Conservation (phyloP, 2,329 filamentous ascomycete species). For the Pseudocercospora macadamiae region DNA sequence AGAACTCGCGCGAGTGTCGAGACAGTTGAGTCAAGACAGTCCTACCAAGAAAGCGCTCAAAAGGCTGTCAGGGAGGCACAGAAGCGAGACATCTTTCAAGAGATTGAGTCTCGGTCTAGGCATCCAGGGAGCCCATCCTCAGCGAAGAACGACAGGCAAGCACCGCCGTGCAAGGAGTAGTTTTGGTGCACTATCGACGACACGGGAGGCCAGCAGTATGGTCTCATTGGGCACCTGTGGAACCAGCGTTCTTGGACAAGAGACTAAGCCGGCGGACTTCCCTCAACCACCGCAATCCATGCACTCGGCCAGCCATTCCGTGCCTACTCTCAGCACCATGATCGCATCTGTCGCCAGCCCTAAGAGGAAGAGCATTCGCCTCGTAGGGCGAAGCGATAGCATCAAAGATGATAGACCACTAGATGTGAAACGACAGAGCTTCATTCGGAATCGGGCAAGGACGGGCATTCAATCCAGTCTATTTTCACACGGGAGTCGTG, state of each 20-base stretch:
- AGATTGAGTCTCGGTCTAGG: conserved; percentile 31
- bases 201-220: conserved; percentile 40
- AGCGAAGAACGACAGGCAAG: conserved; percentile 20
- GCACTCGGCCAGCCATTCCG: conserved; percentile 30
- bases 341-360: conserved; percentile 31
- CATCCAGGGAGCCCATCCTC: conserved; percentile 33
- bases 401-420: conserved; percentile 41
- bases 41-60: conserved; percentile 36
- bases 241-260: conserved; percentile 43
- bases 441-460: conserved; percentile 46
- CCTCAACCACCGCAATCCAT: conserved; percentile 36
- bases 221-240: conserved; percentile 43
- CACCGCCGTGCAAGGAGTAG: conserved; percentile 29
- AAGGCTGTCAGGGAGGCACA: conserved; percentile 37
- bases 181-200: conserved; percentile 30
- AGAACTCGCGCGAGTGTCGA: conserved; percentile 43
- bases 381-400: conserved; percentile 43
- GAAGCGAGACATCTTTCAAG: conserved; percentile 24
- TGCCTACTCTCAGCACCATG: conserved; percentile 30
- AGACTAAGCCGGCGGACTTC: conserved; percentile 42
- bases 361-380: conserved; percentile 44
- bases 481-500: conserved; percentile 41
- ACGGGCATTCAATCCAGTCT: conserved; percentile 42
- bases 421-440: conserved; percentile 47
- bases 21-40: conserved; percentile 31